These are phyloP conservation scores for Blastocystis sp. DNA, from an alignment of 352 stramenopile species.

Conservation along the genomic window DNA sequence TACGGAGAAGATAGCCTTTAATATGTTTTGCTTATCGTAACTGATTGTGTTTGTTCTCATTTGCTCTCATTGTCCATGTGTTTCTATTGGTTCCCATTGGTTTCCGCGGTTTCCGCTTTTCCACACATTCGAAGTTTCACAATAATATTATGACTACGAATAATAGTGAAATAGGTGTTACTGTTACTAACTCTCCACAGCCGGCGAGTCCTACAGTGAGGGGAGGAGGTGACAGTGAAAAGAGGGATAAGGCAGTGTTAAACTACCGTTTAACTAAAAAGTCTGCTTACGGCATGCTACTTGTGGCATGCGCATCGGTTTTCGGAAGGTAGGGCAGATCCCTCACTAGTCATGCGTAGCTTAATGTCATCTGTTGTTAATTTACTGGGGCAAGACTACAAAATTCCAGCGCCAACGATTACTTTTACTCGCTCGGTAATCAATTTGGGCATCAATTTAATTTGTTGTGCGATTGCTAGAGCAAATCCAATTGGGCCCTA, in stretches of 20 bases:
- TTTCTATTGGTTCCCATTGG: background rate
- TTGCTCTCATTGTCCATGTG: background rate
- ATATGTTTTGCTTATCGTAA: background rate
- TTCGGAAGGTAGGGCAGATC: conserved; percentile 8
- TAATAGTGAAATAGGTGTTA: background rate
- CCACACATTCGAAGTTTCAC: background rate
- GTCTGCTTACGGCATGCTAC: conserved; percentile 41
- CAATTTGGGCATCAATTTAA: conserved; percentile 57
- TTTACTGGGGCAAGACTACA: conserved; percentile 27
- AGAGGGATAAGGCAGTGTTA: background rate
- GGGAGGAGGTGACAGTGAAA: background rate
- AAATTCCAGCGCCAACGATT: conserved; percentile 43
- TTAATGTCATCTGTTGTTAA: conserved; percentile 51
- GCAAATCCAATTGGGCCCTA: conserved; percentile 56
- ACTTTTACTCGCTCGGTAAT: conserved; percentile 54
- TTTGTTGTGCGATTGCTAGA: conserved; percentile 30
- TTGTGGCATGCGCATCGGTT: conserved; percentile 15
- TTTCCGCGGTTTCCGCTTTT: background rate
- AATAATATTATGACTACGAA: background rate
- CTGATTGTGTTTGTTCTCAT: background rate
- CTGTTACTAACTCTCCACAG: background rate
- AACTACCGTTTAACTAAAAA: conserved; percentile 60
- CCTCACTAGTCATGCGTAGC: background rate
- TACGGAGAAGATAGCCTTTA: conserved; percentile 57
- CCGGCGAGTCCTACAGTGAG: no score